Evolutionary conservation across 2,329 filamentous ascomycete genomes (phyloP), one percentile per base, ranked within the genome.

Genomic region (Phialophora verrucosa): DNA sequence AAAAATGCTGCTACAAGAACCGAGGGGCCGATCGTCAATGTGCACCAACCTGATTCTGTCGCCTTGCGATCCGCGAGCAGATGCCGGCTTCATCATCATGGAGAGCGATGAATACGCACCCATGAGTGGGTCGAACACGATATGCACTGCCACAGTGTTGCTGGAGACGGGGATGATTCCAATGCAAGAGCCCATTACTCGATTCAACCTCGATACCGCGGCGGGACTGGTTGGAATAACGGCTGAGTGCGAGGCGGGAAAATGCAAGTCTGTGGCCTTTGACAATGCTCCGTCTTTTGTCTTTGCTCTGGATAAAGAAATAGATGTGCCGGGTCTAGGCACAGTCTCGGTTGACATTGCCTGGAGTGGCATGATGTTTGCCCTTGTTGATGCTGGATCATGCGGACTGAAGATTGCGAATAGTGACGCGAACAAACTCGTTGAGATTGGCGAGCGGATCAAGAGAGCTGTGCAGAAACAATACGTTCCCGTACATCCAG

Each of bases 311-410:
- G 80, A 81, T 68, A 67, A 76, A 27, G 70, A 74, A 57, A 74
- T 83, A 14, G 65, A 77, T 0, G 79, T 83, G 0, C 79, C 79
- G 0, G 81, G 77, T 0, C 23, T 83, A 0, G 81, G 81, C 0
- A 73, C 63, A 4, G 69, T 83, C 2, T 67, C 59, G 0, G 78
- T 83, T 2, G 81, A 84, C 61, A 74, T 84, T 56, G 81, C 79
- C 14, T 83, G 78, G 73, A 82, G 82, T 6, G 82, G 82, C 0
- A 82, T 81, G 81, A 76, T 78, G 67, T 84, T 80, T 62, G 78
- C 74, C 2, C 57, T 83, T 8, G 79, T 83, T 0, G 78, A 82
- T 59, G 78, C 76, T 0, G 72, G 71, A 1, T 75, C 77, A 0
- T 65, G 82, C 1, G 78, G 78, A 0, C 63, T 82, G 5, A 63